Evolutionary conservation across 1,284 basidiomycete species (phyloP).

Genomic region (Coriolopsis trogii): DNA sequence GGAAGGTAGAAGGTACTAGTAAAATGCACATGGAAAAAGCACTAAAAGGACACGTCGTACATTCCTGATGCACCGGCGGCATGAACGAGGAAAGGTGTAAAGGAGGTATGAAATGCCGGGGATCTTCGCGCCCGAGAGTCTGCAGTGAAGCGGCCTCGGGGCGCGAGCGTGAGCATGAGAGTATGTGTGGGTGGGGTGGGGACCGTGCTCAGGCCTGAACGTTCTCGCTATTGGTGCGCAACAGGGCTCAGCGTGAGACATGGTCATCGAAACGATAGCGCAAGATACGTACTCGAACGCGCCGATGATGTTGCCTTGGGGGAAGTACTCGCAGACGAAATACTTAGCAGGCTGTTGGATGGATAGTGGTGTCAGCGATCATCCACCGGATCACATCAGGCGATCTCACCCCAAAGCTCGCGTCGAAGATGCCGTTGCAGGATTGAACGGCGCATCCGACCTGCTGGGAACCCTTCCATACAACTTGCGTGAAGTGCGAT

Average conservation of each 20-base stretch:
- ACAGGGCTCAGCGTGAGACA: background rate
- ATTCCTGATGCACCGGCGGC: slow-evolving; percentile 29
- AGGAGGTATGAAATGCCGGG: slow-evolving; percentile 13
- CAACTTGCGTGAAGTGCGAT: slow-evolving; percentile 72
- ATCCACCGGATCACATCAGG: no score
- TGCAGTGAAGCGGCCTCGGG: no score
- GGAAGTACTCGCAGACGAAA: slow-evolving; percentile 70
- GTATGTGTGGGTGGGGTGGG: background rate
- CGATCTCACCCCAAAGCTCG: slow-evolving; percentile 58
- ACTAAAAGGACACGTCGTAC: slow-evolving; percentile 20
- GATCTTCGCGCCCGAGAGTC: no score
- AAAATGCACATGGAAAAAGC: slow-evolving; percentile 3
- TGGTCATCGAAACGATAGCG: background rate
- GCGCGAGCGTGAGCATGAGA: background rate
- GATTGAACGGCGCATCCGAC: slow-evolving; percentile 62
- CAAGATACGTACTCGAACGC: slow-evolving; percentile 54
- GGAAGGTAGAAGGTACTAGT: slow-evolving; percentile 10
- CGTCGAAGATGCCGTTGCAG: slow-evolving; percentile 54
- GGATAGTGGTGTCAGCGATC: background rate
- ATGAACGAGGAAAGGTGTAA: slow-evolving; percentile 11
- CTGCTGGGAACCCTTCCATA: slow-evolving; percentile 68
- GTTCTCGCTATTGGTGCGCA: slow-evolving; percentile 32
- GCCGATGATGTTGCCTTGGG: slow-evolving; percentile 65
- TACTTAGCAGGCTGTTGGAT: slow-evolving; percentile 53
- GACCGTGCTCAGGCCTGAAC: slow-evolving; percentile 32